phyloP scores from a whole-genome alignment of 768 basidiomycete species.

The Serendipita sp. region DNA sequence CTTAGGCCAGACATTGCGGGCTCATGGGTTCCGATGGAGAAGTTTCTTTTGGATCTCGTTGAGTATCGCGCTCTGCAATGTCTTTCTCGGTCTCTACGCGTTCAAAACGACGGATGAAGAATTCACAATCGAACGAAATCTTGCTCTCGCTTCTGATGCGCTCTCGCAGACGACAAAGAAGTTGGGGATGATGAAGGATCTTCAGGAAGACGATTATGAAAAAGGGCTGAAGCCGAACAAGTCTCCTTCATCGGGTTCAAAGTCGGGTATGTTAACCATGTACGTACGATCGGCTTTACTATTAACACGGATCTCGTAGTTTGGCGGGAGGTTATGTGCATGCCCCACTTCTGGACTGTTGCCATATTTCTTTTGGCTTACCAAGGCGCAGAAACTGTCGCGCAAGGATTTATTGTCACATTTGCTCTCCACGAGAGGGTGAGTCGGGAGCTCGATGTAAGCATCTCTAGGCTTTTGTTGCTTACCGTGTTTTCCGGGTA shows the following conservation, averaged over 20 bases:
- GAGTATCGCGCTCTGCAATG: conserved; percentile 30
- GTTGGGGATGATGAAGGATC: background rate
- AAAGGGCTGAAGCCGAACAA: no score
- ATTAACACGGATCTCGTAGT: background rate
- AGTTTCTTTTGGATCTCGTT: conserved; percentile 44
- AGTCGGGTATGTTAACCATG: no score
- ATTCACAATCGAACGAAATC: conserved; percentile 20
- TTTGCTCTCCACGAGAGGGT: conserved; percentile 35
- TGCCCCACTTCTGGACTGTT: background rate
- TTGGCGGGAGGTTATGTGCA: background rate
- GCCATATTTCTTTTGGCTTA: background rate
- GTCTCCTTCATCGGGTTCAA: no score
- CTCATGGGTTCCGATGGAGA: conserved; percentile 35
- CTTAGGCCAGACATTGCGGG: conserved; percentile 36
- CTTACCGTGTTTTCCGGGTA: background rate
- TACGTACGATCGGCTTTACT: no score
- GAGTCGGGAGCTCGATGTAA: conserved; percentile 10
- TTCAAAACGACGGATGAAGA: conserved; percentile 34
- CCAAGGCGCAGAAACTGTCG: conserved; percentile 1
- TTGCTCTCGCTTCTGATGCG: background rate
- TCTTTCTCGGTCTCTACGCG: conserved; percentile 24
- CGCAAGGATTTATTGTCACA: conserved; percentile 25
- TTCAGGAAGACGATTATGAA: no score
- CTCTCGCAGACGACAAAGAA: background rate
- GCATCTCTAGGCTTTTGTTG: no score